phyloP scores from a whole-genome alignment of 192 early-diverging fungal genomes.

The Coemansia sp. region DNA sequence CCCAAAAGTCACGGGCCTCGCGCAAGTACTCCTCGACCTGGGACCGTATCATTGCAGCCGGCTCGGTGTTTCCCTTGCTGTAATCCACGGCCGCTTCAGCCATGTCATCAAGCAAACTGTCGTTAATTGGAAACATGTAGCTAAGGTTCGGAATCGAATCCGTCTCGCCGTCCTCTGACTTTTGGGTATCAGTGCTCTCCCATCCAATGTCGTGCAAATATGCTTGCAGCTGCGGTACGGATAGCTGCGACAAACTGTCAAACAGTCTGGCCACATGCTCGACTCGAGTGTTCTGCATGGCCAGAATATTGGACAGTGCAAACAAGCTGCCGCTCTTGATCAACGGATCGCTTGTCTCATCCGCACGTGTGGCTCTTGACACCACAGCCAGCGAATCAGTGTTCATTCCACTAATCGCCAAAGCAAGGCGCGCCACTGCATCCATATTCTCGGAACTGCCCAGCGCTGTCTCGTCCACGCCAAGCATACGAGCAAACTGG shows the following conservation, averaged over 20 bases:
- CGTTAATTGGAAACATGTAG: conserved; percentile 29
- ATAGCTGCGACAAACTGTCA: conserved; percentile 10
- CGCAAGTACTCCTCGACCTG: conserved; percentile 11
- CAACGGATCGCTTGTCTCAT: conserved; percentile 12
- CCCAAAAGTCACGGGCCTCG: conserved; percentile 14
- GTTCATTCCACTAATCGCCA: conserved; percentile 17
- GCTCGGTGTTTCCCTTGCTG: neutral
- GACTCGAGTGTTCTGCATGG: conserved; percentile 18
- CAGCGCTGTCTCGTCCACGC: conserved; percentile 14
- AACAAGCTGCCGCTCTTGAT: conserved; percentile 17
- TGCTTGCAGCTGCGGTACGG: neutral
- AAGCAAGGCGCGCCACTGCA: conserved; percentile 15
- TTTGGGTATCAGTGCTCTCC: conserved; percentile 3
- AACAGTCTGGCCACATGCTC: conserved; percentile 15
- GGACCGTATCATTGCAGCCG: neutral
- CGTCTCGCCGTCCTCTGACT: neutral
- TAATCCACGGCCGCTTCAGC: conserved; percentile 10
- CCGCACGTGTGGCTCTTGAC: conserved; percentile 7
- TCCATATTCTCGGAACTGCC: conserved; percentile 2
- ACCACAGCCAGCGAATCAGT: neutral
- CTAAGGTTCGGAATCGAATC: conserved; percentile 26
- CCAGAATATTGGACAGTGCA: conserved; percentile 14
- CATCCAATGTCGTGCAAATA: conserved; percentile 35
- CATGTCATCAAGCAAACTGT: conserved; percentile 17
- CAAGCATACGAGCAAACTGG: conserved; percentile 33